Evolutionary conservation across 495 filamentous ascomycete species (phyloP), one percentile per base, ranked within the genome.

Genomic region (Podospora bellae-mahoneyi): DNA sequence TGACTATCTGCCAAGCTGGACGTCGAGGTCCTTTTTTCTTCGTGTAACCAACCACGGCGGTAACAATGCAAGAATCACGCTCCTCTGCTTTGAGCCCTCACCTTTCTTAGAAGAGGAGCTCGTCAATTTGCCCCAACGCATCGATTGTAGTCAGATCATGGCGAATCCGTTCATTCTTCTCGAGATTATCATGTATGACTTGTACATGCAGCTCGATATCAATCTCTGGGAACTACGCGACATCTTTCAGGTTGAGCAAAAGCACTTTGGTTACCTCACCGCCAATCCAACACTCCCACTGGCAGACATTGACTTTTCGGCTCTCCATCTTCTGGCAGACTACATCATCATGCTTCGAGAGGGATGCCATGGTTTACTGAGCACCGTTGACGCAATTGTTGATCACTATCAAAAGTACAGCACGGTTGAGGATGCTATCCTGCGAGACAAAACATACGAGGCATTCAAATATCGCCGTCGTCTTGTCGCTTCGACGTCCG

Each of bases 331-430:
- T 19, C 55, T 58, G n/a, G 55, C 55, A 26, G 55, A 58, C 23
- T 58, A 58, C 23, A 58, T 58, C 55, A 58, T 58, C 23, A 58
- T 58, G 55, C 55, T 58, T 58, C n/a, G 55, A 58, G 55, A 58
- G 55, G 55, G 55, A 26, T 58, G n/a, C 18, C 55, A 58, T 5
- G 55, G 55, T 1, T 58, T 58, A 18, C 23, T 58, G 55, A 26
- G 18, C 9, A 58, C 55, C 5, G n/a, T 58, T 2, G 55, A 58
- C 10, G 55, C 55, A 58, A 26, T 58, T 19, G 55, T 58, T 58
- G 55, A 58, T 5, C 55, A 58, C 13, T 26, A 58, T 20, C n/a
- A 58, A 18, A 58, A 58, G n/a, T 18, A 58, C 23, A 20, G 9
- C 55, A 26, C 4, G 16, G n/a, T 20, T 20, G 6, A 58, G 9